A percentile compares a stretch with the other conserved stretches of the same genome.
Evolutionary conservation across 805 yeast genomes (phyloP).

Genomic region (Komagataella populi): DNA sequence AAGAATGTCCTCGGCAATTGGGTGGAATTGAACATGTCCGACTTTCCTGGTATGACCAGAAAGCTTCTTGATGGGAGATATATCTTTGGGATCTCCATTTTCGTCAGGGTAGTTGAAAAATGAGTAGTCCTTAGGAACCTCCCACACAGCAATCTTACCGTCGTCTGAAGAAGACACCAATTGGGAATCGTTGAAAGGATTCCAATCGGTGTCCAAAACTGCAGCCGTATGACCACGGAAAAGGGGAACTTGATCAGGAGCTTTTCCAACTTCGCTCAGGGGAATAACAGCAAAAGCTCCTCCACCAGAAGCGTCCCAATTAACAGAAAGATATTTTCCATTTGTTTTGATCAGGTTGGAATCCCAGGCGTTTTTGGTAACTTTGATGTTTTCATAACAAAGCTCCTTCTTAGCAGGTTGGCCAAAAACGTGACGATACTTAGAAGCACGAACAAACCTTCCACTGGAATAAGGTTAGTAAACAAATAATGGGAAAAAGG

Average conservation of each 20-base stretch:
- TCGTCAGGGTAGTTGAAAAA: conserved; percentile 43
- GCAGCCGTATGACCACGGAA: conserved; percentile 95
- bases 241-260: conserved; percentile 85
- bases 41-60: conserved; percentile 89
- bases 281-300: conserved; percentile 97
- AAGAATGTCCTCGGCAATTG: conserved; percentile 72
- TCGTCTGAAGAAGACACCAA: conserved; percentile 75
- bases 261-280: conserved; percentile 71
- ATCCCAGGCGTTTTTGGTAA: conserved; percentile 93
- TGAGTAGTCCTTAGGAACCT: conserved; percentile 71
- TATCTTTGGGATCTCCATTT: conserved; percentile 47
- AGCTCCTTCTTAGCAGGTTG: conserved; percentile 66
- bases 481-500: background rate
- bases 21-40: conserved; percentile 84
- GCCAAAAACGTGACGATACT: conserved; percentile 92
- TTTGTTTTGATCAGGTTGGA: conserved; percentile 80
- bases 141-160: conserved; percentile 75
- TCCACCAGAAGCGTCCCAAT: conserved; percentile 94
- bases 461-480: conserved; percentile 31
- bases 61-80: conserved; percentile 50
- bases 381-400: conserved; percentile 61
- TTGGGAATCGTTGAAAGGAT: conserved; percentile 72
- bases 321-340: conserved; percentile 74
- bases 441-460: conserved; percentile 90
- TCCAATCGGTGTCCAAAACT: conserved; percentile 90